phyloP scores from a whole-genome alignment of 2,329 filamentous ascomycete species.

The Alternaria arborescens region DNA sequence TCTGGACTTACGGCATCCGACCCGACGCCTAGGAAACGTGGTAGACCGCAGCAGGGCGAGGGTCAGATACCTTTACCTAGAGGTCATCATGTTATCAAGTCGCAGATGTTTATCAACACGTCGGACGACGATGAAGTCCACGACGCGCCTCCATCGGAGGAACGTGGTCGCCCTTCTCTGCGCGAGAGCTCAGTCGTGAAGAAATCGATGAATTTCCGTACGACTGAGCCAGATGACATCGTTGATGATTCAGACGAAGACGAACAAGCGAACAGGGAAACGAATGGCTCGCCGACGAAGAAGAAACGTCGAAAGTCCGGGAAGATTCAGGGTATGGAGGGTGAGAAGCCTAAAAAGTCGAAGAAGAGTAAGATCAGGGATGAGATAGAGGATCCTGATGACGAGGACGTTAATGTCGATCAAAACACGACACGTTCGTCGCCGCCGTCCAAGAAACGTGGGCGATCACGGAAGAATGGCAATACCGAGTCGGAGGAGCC shows the following conservation, averaged over 20 bases:
- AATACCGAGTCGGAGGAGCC: background rate
- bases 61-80: background rate
- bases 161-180: background rate
- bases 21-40: constrained; percentile 1
- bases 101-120: background rate
- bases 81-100: background rate
- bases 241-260: background rate
- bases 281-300: background rate
- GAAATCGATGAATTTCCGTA: background rate
- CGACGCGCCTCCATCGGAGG: background rate
- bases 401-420: background rate
- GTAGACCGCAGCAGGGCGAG: background rate
- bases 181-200: background rate
- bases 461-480: background rate
- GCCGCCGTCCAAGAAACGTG: background rate
- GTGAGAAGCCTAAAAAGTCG: background rate
- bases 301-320: constrained; percentile 1
- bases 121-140: background rate
- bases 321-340: background rate
- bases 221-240: background rate
- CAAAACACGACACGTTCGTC: background rate
- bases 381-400: background rate
- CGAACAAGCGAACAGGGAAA: background rate
- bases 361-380: background rate
- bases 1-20: background rate